phyloP scores from a whole-genome alignment of 495 filamentous ascomycete species.

The Gamarada debralockiae region DNA sequence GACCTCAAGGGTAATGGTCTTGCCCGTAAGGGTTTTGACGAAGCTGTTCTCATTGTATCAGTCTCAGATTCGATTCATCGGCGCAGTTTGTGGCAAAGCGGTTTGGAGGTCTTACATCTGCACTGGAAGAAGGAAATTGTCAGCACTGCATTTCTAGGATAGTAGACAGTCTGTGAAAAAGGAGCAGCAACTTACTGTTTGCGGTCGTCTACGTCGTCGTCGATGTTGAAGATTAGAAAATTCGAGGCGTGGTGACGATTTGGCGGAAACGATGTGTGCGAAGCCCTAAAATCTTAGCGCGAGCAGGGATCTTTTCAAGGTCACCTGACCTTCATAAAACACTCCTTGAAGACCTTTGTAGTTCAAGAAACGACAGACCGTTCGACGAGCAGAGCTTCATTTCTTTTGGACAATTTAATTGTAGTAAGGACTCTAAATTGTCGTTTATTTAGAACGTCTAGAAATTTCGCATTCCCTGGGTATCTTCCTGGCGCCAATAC shows the following conservation, averaged over 20 bases:
- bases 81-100: neutral
- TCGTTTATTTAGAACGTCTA: too few relatives aligned
- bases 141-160: conserved; percentile 19
- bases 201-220: conserved; percentile 26
- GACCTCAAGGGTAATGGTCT: conserved; percentile 99
- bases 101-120: conserved; percentile 33
- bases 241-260: conserved; percentile 9
- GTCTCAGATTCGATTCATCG: conserved; percentile 14
- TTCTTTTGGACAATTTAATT: too few relatives aligned
- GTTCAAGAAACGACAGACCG: too few relatives aligned
- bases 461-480: too few relatives aligned
- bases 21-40: conserved; percentile 97
- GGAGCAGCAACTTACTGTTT: conserved; percentile 31
- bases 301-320: neutral
- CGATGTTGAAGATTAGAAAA: conserved; percentile 17
- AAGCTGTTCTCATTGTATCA: conserved; percentile 54
- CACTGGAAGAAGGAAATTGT: conserved; percentile 26
- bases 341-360: too few relatives aligned
- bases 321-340: conserved; percentile 6
- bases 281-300: conserved; percentile 1
- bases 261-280: conserved; percentile 7
- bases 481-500: too few relatives aligned
- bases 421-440: too few relatives aligned
- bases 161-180: neutral
- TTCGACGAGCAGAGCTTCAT: too few relatives aligned